Evolutionary conservation across 1,284 basidiomycete genomes (phyloP), one percentile per base, ranked within the genome.

Genomic region (Ganoderma meredithae): DNA sequence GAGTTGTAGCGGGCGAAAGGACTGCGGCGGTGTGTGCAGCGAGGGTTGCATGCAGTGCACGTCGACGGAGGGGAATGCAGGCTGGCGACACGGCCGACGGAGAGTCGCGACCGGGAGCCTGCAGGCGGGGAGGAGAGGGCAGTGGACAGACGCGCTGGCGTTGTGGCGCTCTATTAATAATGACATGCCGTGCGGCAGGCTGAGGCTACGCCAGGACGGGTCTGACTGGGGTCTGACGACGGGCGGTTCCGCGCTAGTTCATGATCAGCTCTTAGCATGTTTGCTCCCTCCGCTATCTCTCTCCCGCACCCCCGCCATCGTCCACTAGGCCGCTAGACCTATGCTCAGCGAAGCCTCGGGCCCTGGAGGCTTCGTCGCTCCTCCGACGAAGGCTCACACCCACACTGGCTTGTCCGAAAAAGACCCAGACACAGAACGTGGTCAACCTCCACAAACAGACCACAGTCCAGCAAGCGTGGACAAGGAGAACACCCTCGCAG

Each of bases 391-490:
- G 52, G 7, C 52, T 15, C 52, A 8, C 17, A 27, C 52, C 27
- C 27, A 55, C 9, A 19, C 52, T 17, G 27, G 13, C 27, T 22
- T 55, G 31, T 27, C 27, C 17, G 31, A 15, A 31, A 27, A 55
- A 55, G 52, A 55, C 31, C 22, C 31, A 55, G 52, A 55, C 31
- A 12, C 31, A 31, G 27, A 55, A 55, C 58, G 9, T 36, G 58
- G 39, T 41, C 58, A 59, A 36, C 58, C 58, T 15, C 58, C 6
- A 19, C 58, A 36, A 39, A 31, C n/a, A n/a, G 58, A 59, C 36
- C 47, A 52, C 47, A 52, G 47, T 52, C 52, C 52, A 33, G 27
- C 52, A 33, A 55, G 17, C 52, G 17, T 55, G 31, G 52, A 55
- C 19, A 55, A 55, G 52, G 52, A 27, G 52, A 27, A 27, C 7